Evolutionary conservation across 179 eudicot species (phyloP).

Genomic region (Silene noctiflora): DNA sequence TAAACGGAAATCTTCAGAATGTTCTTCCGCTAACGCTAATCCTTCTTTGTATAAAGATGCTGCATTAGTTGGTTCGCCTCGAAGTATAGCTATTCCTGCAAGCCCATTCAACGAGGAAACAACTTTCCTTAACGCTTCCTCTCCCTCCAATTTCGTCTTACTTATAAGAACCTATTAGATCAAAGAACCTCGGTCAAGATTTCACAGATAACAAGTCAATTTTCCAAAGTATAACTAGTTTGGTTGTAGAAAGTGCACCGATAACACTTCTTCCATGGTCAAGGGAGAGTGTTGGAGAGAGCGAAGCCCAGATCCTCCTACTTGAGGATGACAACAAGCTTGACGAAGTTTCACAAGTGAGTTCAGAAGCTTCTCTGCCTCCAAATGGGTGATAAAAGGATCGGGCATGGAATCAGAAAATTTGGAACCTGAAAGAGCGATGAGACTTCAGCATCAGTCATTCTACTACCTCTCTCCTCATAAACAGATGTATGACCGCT

Average conservation of each 20-base stretch:
- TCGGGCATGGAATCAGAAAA: slow-evolving; percentile 46
- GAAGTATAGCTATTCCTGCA: slow-evolving; percentile 81
- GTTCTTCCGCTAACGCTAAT: slow-evolving; percentile 58
- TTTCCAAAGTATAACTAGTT: neutral
- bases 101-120: slow-evolving; percentile 91
- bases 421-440: slow-evolving; percentile 40
- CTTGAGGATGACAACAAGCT: slow-evolving; percentile 99
- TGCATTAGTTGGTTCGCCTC: slow-evolving; percentile 63
- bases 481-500: slow-evolving; percentile 7
- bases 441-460: slow-evolving; percentile 6
- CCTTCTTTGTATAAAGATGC: slow-evolving; percentile 73
- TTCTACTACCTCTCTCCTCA: slow-evolving; percentile 7
- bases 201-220: neutral
- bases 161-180: slow-evolving; percentile 74
- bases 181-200: neutral
- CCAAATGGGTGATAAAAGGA: slow-evolving; percentile 58
- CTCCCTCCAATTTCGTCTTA: slow-evolving; percentile 93
- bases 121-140: slow-evolving; percentile 81
- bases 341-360: slow-evolving; percentile 98
- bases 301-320: slow-evolving; percentile 91
- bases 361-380: slow-evolving; percentile 83
- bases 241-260: slow-evolving; percentile 40
- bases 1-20: slow-evolving; percentile 74
- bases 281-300: slow-evolving; percentile 89
- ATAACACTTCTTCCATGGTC: slow-evolving; percentile 96